Evolutionary conservation across 768 basidiomycete species (phyloP), one percentile per base, ranked within the genome.

Genomic region (Boletus tomentosulus): DNA sequence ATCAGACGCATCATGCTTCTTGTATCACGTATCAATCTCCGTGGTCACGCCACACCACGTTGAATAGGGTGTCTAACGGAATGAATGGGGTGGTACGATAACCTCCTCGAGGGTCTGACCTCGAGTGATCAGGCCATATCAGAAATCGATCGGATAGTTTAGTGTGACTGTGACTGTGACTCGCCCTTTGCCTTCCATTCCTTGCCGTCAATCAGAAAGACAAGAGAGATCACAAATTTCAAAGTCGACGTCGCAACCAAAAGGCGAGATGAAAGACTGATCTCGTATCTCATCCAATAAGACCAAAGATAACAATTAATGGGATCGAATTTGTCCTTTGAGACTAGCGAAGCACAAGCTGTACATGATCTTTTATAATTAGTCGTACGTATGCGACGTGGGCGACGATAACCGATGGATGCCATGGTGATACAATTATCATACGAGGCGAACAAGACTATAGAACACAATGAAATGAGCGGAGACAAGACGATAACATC

Each of bases 401-500:
- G 35, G 35, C 35, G 39, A 45, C 43, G 28, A 50, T 59, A 55
- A 38, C 37, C 54, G 58, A 46, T 35, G 47, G 46, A 57, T 62
- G 52, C 37, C 59, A 62, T 59, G 59, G 54, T 61, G 42, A 44
- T 44, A 44, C 25, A 11, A 42, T 12, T 51, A 62, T 62, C 37
- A 9, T 19, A 34, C 41, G 33, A 51, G 43, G 43, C 43, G 51
- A 46, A 46, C 31, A 34, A 28, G 15, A 12, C 28, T 11, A 19
- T 19, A 31, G 19, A n/a, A 46, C 3, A 46, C 12, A 35, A 48
- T 16, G 46, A 15, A 24, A 37, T 48, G 34, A 37, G 24, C 34
- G 34, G 34, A 48, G 46, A 35, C 3, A 30, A 44, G 42, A 28
- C 42, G 13, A 44, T 25, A 11, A 41, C 22, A 39, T 39, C 38